These are phyloP conservation scores for Euphorbia pulcherrima DNA, from an alignment of 345 rosid species.

Conservation along the genomic window DNA sequence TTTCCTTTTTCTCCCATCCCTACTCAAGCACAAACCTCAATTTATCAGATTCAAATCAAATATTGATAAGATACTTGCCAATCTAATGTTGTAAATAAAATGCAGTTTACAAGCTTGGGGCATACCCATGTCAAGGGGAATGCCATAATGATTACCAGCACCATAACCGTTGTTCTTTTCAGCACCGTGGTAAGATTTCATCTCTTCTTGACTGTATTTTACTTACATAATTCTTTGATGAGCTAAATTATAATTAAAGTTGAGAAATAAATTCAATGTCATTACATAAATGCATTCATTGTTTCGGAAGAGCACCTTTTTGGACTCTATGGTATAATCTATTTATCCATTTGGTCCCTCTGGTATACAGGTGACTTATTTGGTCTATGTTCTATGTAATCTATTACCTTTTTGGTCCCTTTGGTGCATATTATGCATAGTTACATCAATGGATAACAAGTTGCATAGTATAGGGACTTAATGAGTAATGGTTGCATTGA, in stretches of 20 bases:
- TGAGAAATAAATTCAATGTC: neutral
- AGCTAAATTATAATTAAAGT: neutral
- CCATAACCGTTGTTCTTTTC: slow-evolving; percentile 83
- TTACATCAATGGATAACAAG: too few species aligned
- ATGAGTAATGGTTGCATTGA: too few species aligned
- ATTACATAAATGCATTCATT: neutral
- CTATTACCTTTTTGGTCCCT: too few species aligned
- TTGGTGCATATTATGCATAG: too few species aligned
- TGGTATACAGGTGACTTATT: too few species aligned
- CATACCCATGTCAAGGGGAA: slow-evolving; percentile 23
- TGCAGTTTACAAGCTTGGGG: slow-evolving; percentile 42
- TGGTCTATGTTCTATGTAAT: too few species aligned
- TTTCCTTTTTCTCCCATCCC: neutral
- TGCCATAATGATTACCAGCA: slow-evolving; percentile 96
- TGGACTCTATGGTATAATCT: too few species aligned
- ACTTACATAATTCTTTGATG: neutral
- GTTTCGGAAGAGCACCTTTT: too few species aligned
- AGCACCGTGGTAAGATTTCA: slow-evolving; percentile 79
- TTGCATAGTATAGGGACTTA: too few species aligned
- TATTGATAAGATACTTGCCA: neutral
- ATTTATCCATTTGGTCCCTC: too few species aligned
- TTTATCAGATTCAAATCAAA: neutral
- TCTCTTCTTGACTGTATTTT: slow-evolving; percentile 7
- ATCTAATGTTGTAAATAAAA: neutral
- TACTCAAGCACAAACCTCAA: neutral